Evolutionary conservation across 176 grass and related monocot species (phyloP).

Genomic region (Secale cereale): DNA sequence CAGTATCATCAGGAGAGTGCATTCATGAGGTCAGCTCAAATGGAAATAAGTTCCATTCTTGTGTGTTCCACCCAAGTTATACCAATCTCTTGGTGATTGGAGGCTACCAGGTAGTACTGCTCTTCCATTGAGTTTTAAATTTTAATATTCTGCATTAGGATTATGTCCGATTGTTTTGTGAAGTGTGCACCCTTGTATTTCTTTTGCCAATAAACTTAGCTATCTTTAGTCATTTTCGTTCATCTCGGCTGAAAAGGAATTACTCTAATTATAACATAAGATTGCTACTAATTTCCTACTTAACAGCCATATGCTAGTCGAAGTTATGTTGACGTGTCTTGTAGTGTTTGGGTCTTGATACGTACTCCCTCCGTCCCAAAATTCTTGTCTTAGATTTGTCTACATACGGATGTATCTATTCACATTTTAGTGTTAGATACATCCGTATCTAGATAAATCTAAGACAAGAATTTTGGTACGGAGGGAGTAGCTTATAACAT

Average conservation of each 20-base stretch:
- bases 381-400: too few species aligned
- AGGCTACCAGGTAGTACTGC: constrained; percentile 68
- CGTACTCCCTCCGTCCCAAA: too few species aligned
- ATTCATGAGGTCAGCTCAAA: constrained; percentile 92
- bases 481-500: too few species aligned
- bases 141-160: neutral
- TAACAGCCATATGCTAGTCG: neutral
- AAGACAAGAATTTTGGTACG: too few species aligned
- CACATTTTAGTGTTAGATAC: too few species aligned
- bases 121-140: neutral
- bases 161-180: neutral
- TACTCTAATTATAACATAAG: neutral
- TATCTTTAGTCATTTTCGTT: neutral
- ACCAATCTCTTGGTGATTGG: constrained; percentile 83
- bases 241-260: neutral
- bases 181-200: too few species aligned
- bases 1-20: constrained; percentile 71
- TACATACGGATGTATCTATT: too few species aligned
- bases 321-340: neutral
- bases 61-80: constrained; percentile 91
- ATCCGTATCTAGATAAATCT: too few species aligned
- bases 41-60: constrained; percentile 96
- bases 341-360: neutral
- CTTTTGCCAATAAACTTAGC: neutral
- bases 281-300: neutral